Evolutionary conservation across 2,329 filamentous ascomycete species (phyloP).

Genomic region (Chrysosporium queenslandicum): DNA sequence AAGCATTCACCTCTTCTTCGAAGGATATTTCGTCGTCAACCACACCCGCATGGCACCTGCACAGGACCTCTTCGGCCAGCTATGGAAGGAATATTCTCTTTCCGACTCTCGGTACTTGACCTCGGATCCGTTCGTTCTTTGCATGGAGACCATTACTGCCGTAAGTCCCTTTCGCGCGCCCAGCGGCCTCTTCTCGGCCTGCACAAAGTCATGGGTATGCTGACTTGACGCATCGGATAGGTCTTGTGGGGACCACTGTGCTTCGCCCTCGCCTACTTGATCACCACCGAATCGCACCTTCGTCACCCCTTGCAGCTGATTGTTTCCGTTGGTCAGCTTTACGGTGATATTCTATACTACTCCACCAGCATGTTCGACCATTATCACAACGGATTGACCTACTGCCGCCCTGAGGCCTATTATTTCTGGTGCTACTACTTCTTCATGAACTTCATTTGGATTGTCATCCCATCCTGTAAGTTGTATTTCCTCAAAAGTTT

Average conservation of each 20-base stretch:
- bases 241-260: constrained; percentile 53
- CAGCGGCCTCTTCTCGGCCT: background rate
- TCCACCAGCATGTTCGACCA: constrained; percentile 54
- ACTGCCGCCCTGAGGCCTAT: constrained; percentile 52
- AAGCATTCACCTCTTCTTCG: constrained; percentile 65
- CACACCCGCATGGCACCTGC: constrained; percentile 55
- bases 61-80: constrained; percentile 66
- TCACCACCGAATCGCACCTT: constrained; percentile 45
- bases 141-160: constrained; percentile 72
- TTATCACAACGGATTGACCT: constrained; percentile 43
- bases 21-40: constrained; percentile 71
- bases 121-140: constrained; percentile 72
- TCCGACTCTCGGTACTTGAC: constrained; percentile 82
- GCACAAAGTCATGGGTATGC: background rate
- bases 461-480: constrained; percentile 50
- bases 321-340: constrained; percentile 54
- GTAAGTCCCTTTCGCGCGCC: constrained; percentile 39
- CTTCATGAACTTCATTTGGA: constrained; percentile 58
- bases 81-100: constrained; percentile 87
- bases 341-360: constrained; percentile 56
- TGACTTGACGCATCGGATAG: constrained; percentile 27
- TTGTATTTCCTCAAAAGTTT: background rate
- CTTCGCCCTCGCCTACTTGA: constrained; percentile 46
- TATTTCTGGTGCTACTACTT: constrained; percentile 60
- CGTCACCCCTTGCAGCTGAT: constrained; percentile 51